These are phyloP conservation scores for Penicillium sp. DNA, from an alignment of 2,329 filamentous ascomycete species.

Conservation along the genomic window DNA sequence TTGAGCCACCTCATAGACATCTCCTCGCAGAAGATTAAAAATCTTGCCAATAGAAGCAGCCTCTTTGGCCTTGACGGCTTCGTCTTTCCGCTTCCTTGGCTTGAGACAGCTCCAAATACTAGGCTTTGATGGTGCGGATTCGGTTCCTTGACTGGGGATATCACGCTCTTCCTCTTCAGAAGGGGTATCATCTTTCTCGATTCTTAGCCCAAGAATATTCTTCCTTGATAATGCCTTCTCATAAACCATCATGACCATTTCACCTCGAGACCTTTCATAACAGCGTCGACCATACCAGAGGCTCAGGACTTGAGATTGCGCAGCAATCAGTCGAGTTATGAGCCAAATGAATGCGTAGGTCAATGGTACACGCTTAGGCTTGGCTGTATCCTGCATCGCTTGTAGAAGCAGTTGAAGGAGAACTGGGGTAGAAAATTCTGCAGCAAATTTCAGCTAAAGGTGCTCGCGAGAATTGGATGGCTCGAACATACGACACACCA, in stretches of 20 bases:
- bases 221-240: conserved; percentile 74
- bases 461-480: too few species aligned
- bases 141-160: conserved; percentile 8
- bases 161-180: conserved; percentile 16
- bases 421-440: conserved; percentile 62
- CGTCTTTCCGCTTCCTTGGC: conserved; percentile 23
- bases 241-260: conserved; percentile 82
- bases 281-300: conserved; percentile 81
- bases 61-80: conserved; percentile 42
- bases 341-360: conserved; percentile 67
- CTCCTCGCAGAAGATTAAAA: conserved; percentile 75
- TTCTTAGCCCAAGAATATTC: conserved; percentile 46
- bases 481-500: conserved; percentile 49
- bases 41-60: conserved; percentile 87
- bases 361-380: conserved; percentile 58
- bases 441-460: neutral
- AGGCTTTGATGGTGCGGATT: conserved; percentile 11
- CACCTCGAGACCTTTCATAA: conserved; percentile 81
- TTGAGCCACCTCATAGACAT: conserved; percentile 41
- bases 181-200: conserved; percentile 4
- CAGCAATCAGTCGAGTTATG: conserved; percentile 58
- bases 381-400: conserved; percentile 59
- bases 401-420: conserved; percentile 71
- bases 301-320: conserved; percentile 67
- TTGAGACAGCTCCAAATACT: conserved; percentile 28